These are phyloP conservation scores for Phytopythium mirpurense DNA, from an alignment of 352 stramenopile genomes.

Conservation along the genomic window DNA sequence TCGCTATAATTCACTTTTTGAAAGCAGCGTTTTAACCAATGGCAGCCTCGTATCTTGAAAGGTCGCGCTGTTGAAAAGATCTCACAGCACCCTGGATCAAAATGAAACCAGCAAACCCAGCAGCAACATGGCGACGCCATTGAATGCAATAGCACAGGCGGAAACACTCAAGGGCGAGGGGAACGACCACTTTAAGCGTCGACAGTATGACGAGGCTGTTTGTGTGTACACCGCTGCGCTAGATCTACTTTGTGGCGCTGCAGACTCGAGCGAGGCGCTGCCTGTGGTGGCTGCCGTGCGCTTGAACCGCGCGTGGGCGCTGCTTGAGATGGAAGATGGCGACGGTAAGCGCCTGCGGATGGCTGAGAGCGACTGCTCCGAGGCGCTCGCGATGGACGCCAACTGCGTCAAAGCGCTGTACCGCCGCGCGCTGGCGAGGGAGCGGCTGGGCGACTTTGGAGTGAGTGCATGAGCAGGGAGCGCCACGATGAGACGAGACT, in stretches of 20 bases:
- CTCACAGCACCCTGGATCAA: no score
- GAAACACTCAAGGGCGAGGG: conserved; percentile 51
- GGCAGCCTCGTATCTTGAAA: conserved; percentile 5
- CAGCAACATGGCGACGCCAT: conserved; percentile 8
- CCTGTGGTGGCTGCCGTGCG: conserved; percentile 43
- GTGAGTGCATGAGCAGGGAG: conserved; percentile 11
- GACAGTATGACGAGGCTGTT: conserved; percentile 35
- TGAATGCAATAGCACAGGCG: conserved; percentile 17
- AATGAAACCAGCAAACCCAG: no score
- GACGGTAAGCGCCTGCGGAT: conserved; percentile 14
- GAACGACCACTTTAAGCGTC: conserved; percentile 52
- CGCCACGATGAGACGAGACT: background rate
- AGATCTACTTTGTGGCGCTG: background rate
- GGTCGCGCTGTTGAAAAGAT: no score
- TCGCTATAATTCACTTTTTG: background rate
- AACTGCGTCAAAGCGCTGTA: conserved; percentile 90
- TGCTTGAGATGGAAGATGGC: conserved; percentile 24
- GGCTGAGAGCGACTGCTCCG: conserved; percentile 69
- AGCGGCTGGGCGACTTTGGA: conserved; percentile 60
- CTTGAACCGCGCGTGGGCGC: conserved; percentile 60
- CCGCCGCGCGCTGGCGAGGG: conserved; percentile 66
- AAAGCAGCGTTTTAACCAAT: background rate
- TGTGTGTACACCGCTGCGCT: conserved; percentile 39
- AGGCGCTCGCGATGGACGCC: conserved; percentile 56
- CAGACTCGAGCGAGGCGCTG: conserved; percentile 9